phyloP scores from a whole-genome alignment of 345 rosid species.

The Citropsis articulata region DNA sequence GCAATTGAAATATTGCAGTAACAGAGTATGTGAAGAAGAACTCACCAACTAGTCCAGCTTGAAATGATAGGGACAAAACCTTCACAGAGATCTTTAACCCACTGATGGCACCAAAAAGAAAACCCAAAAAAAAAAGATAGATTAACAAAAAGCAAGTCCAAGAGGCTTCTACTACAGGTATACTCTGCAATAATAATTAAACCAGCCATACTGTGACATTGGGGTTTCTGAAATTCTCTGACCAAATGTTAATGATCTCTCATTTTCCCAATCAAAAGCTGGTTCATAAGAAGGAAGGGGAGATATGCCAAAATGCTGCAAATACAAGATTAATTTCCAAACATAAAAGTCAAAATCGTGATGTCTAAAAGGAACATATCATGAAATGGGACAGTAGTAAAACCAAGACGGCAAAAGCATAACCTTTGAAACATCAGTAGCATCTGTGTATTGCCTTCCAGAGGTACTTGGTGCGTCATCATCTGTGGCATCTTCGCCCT shows the following conservation, averaged over 20 bases:
- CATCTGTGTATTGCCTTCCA: constrained; percentile 69
- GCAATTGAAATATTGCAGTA: constrained; percentile 6
- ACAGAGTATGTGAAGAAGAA: neutral
- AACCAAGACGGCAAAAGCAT: neutral
- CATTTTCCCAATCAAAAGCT: constrained; percentile 99
- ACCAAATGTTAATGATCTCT: constrained; percentile 85
- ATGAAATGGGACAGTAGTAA: neutral
- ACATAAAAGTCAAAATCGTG: neutral
- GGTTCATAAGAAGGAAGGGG: constrained; percentile 98
- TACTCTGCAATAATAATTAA: constrained; percentile 11
- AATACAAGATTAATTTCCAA: constrained; percentile 11
- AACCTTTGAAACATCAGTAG: constrained; percentile 49
- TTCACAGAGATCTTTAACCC: constrained; percentile 94
- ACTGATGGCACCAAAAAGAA: constrained; percentile 38
- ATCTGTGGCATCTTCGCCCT: constrained; percentile 56
- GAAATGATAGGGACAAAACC: constrained; percentile 83
- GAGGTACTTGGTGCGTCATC: constrained; percentile 78
- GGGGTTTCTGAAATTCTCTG: constrained; percentile 89
- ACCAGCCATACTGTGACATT: constrained; percentile 66
- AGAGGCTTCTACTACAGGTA: neutral
- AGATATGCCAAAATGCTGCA: constrained; percentile 88
- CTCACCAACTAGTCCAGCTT: constrained; percentile 91
- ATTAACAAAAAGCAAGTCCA: neutral
- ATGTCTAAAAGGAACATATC: neutral
- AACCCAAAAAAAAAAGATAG: neutral